Base-by-base conservation (phyloP, 306 rosid genomes). In the Macrotyloma uniflorum region DNA sequence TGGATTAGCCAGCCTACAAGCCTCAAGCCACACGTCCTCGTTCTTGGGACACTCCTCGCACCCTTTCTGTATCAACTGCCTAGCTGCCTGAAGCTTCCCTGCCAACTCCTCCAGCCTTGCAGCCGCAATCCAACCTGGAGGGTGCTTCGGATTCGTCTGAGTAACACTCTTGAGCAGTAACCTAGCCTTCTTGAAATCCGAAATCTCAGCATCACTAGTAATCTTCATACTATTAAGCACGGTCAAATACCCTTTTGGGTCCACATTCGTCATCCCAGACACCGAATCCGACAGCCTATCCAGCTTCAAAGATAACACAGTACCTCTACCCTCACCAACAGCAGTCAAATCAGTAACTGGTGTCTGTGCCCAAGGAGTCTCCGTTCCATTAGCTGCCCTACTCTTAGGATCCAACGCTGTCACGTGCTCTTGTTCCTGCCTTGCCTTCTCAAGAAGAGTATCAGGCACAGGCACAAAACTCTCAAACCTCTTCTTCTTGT, bases 321-420 rank as follows among this genome's bases (percentile, higher is more conserved):
- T 93, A 50, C 93, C 93, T 73, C 98, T 90, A 12, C 98, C 98
- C 82, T 93, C 96, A 16, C 97, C 98, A 9, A 91, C 98, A 0
- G 93, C 98, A 22, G 98, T 93, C 87, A 93, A 86, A 83, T 93
- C 97, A 3, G 97, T 93, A n/a, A 91, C 97, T 0, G 98, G 98
- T 2, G 95, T 91, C 51, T 93, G 98, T 1, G 89, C 74, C 93
- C 90, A 93, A 0, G 95, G 97, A 11, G 97, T 93, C 79, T 91
- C 98, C 1, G 92, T 84, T 11, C 98, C 98, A 2, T 90, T 84
- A 0, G 86, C 90, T 0, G 88, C 84, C 58, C 97, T 82, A 67
- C 93, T 93, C 88, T 93, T 93, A 0, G 98, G 98, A 81, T 93
- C 97, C 86, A 93, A 82, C 2, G 96, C 93, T 0, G 92, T 89